These are phyloP conservation scores for Hagleromyces aurorensis DNA, from an alignment of 805 yeast genomes.

Conservation along the genomic window DNA sequence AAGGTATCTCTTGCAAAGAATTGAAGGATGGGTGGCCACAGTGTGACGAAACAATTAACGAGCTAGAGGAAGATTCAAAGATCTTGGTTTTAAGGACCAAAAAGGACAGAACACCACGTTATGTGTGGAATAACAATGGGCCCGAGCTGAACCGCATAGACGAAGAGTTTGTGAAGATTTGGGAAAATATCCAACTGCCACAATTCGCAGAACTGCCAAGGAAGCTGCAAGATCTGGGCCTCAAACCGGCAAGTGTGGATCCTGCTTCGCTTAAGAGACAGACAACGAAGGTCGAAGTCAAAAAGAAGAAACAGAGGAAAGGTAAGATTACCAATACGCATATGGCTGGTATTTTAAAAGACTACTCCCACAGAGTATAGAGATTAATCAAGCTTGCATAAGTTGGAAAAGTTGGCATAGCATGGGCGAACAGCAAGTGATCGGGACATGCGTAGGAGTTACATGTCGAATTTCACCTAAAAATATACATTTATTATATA, in stretches of 20 bases:
- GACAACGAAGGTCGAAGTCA: slow-evolving; percentile 49
- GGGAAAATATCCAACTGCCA: slow-evolving; percentile 77
- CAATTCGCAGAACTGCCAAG: slow-evolving; percentile 74
- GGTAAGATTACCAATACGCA: slow-evolving; percentile 95
- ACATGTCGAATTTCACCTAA: slow-evolving; percentile 12
- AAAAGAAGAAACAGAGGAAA: slow-evolving; percentile 85
- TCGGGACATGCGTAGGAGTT: no score
- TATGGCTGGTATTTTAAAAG: slow-evolving; percentile 91
- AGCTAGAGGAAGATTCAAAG: slow-evolving; percentile 68
- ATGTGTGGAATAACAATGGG: slow-evolving; percentile 85
- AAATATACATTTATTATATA: slow-evolving; percentile 23
- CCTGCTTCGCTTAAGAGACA: slow-evolving; percentile 82
- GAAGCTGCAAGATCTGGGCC: slow-evolving; percentile 69
- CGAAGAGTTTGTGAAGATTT: slow-evolving; percentile 71
- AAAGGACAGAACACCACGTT: slow-evolving; percentile 88
- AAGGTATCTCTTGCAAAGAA: slow-evolving; percentile 78
- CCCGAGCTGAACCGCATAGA: slow-evolving; percentile 60
- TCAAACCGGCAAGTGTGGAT: slow-evolving; percentile 96
- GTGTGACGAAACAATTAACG: slow-evolving; percentile 68
- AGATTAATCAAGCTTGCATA: slow-evolving; percentile 1
- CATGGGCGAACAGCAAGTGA: no score
- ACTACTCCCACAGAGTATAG: slow-evolving; percentile 44
- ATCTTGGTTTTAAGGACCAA: slow-evolving; percentile 81
- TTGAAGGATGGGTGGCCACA: slow-evolving; percentile 83
- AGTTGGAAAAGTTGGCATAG: slow-evolving; percentile 1